These are phyloP conservation scores for Cyamopsis tetragonoloba DNA, from an alignment of 306 rosid genomes.

Conservation along the genomic window DNA sequence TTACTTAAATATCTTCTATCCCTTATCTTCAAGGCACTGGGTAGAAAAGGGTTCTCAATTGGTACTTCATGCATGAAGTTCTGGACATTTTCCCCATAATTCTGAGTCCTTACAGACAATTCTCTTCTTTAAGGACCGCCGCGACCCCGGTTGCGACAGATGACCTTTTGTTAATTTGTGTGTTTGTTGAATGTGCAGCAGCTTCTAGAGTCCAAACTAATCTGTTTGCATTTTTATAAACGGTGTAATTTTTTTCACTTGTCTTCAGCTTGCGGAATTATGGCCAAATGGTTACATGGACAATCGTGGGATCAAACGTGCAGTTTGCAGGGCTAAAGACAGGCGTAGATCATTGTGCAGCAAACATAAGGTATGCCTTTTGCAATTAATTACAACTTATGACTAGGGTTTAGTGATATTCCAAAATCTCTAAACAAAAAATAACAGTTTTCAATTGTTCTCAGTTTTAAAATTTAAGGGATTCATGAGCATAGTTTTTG, in stretches of 20 bases:
- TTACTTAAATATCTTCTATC: not conserved
- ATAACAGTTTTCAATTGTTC: not conserved
- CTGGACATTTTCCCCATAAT: not conserved
- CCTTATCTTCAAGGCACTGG: not conserved
- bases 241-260: not conserved
- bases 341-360: conserved; percentile 58
- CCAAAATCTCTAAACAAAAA: not conserved
- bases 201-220: not conserved
- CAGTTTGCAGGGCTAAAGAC: conserved; percentile 80
- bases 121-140: conserved; percentile 3
- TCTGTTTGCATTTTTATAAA: not conserved
- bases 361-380: conserved; percentile 56
- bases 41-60: not conserved
- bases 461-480: not conserved
- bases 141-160: too few species aligned
- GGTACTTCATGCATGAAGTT: not conserved
- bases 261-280: conserved; percentile 76
- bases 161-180: not conserved
- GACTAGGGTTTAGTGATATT: not conserved
- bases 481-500: not conserved
- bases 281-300: conserved; percentile 97
- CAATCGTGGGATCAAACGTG: conserved; percentile 89
- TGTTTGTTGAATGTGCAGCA: not conserved
- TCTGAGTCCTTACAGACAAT: not conserved
- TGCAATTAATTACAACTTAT: not conserved